Percentiles rank a stretch among this genome's conserved stretches.
Evolutionary conservation across 257 asterid species (phyloP).

Genomic region (Solanum megistacrolobum): DNA sequence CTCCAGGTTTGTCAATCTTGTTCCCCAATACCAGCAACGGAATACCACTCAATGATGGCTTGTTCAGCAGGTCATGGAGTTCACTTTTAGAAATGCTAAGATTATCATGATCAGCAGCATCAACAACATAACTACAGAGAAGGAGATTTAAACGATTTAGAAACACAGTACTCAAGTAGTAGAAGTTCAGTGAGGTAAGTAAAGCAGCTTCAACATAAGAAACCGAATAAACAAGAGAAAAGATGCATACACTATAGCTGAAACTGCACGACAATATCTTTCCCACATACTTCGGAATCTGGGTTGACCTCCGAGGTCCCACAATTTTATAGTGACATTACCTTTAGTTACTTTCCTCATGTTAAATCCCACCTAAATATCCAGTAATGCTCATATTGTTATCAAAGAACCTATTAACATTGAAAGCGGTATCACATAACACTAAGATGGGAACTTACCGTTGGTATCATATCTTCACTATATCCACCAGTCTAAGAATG

Average conservation of each 20-base stretch:
- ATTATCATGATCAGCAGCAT: constrained; percentile 92
- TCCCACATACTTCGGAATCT: constrained; percentile 98
- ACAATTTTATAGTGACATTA: constrained; percentile 86
- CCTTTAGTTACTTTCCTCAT: constrained; percentile 97
- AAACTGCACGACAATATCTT: constrained; percentile 94
- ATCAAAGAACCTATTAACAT: background rate
- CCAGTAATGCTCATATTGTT: constrained; percentile 1
- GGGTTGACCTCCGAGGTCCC: constrained; percentile 99
- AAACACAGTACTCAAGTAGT: background rate
- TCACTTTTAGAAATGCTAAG: constrained; percentile 66
- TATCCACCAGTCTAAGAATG: constrained; percentile 84
- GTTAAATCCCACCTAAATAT: constrained; percentile 82
- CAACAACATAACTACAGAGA: constrained; percentile 75
- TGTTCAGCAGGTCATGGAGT: constrained; percentile 82
- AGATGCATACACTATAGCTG: constrained; percentile 82
- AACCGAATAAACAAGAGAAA: background rate
- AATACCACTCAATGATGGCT: constrained; percentile 77
- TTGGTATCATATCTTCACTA: constrained; percentile 98
- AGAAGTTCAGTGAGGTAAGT: background rate
- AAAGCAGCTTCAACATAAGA: background rate
- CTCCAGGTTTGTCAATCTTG: constrained; percentile 80
- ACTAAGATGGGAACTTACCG: constrained; percentile 43
- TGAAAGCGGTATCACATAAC: background rate
- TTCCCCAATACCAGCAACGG: constrained; percentile 88
- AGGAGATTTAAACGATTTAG: background rate